Base-by-base conservation (phyloP, 768 basidiomycete genomes). In the Naganishia antarctica region DNA sequence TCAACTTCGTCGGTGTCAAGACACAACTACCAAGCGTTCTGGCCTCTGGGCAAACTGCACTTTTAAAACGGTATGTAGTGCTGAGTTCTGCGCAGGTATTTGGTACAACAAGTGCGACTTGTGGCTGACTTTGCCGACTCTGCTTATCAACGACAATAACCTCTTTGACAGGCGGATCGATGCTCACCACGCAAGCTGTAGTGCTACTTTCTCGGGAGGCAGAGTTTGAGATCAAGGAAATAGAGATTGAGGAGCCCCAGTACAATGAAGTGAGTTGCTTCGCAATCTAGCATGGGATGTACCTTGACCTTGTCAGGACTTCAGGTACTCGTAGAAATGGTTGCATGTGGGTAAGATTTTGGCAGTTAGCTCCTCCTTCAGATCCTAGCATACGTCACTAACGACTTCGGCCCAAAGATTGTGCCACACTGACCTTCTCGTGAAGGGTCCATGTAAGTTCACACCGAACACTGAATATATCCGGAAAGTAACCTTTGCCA, bases 271-370 rank as follows among this genome's bases (percentile, higher is more conserved):
- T 57, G 37, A 23, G 53, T 57, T 9, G 4, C 11, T 29, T 4
- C 34, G 29, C 31, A n/a, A 11, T 7, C n/a, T n/a, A 6, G 31
- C 45, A 21, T n/a, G 50, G 21, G 15, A n/a, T 26, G 31, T 49
- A 12, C 2, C n/a, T n/a, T n/a, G 21, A 57, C 9, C 1, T 12
- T 41, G 6, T 21, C 34, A 25, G 37, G 37, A 34, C 34, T 21
- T 41, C 26, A 57, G 53, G 53, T 57, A 6, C 34, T 57, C 1
- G 53, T 57, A 11, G 21, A 57, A 16, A 57, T 57, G 37, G 53
- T 57, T 23, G 53, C 53, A 26, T 57, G 53, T 25, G 53, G 53
- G 53, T 57, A 18, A 57, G 53, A 21, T 40, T 21, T n/a, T n/a
- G n/a, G n/a, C n/a, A n/a, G n/a, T n/a, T n/a, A n/a, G n/a, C n/a